Evolutionary conservation across 306 rosid species (phyloP), one percentile per base, ranked within the genome.

Genomic region (Crotalaria pallida): DNA sequence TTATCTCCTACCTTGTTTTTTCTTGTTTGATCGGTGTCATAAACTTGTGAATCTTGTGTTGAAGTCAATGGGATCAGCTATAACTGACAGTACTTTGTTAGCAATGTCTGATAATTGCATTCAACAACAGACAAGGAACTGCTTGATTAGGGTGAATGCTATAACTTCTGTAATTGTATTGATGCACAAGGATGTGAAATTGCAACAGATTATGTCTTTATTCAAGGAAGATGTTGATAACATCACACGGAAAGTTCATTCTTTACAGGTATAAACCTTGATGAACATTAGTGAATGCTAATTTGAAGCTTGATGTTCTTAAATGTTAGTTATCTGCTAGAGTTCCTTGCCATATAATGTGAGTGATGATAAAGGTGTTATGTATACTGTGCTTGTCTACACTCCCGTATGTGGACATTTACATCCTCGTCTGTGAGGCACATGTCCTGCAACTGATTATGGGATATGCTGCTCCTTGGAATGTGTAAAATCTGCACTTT

Each of bases 1-100:
- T 78, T 89, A 84, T 78, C 52, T 84, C 45, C 58, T 79, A 19
- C 98, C 98, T 65, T 92, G 96, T 61, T 87, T 84, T 78, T 62
- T 84, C 80, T 69, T 92, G 83, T 89, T 92, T 72, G 86, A 81
- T 67, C 84, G 77, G 65, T 77, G 88, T 84, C 86, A 78, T 73
- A 60, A 79, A 78, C 88, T 89, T 61, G 74, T 84, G 83, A 69
- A 59, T 67, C 86, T 82, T 52, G 88, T 82, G 31, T 68, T 89
- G 80, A 77, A 71, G 84, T 73, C 58, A 16, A 82, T 89, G 88
- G 83, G 81, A 23, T 82, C 87, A 18, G 56, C 84, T 59, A 59
- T 88, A 65, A 63, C 70, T 3, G 78, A 64, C 19, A 52, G 70
- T 81, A 43, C 83, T 70, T 69, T 68, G 21, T 36, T 58, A 2